These are phyloP conservation scores for Lenwebbia sp. DNA, from an alignment of 345 rosid genomes.

Conservation along the genomic window DNA sequence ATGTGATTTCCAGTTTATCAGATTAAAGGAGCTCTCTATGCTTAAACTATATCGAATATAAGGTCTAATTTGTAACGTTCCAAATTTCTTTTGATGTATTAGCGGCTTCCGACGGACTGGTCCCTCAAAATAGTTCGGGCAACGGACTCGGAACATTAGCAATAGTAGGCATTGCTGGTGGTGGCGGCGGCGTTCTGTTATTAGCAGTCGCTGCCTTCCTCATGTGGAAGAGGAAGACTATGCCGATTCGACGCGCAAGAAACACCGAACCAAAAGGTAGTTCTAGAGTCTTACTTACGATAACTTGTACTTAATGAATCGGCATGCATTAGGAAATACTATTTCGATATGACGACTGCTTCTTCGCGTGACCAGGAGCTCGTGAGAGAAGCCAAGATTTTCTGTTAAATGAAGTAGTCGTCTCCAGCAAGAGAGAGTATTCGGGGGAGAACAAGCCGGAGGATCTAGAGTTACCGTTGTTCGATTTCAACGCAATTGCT, in stretches of 20 bases:
- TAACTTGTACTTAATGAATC: background rate
- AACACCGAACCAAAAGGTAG: conserved; percentile 23
- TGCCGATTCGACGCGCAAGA: conserved; percentile 1
- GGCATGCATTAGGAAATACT: background rate
- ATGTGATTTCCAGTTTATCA: background rate
- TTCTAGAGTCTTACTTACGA: background rate
- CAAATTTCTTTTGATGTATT: background rate
- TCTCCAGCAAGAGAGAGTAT: conserved; percentile 46
- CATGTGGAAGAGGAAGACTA: conserved; percentile 42
- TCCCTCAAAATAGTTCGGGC: background rate
- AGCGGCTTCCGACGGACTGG: conserved; percentile 25
- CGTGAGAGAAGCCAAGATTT: conserved; percentile 61
- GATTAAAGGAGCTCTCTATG: background rate
- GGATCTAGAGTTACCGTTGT: conserved; percentile 43
- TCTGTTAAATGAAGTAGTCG: conserved; percentile 39
- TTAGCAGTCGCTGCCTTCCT: conserved; percentile 15
- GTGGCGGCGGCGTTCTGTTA: conserved; percentile 25
- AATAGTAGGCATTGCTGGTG: conserved; percentile 36
- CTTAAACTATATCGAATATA: background rate
- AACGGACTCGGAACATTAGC: background rate
- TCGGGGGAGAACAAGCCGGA: conserved; percentile 26
- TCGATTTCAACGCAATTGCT: conserved; percentile 33
- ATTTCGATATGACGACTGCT: background rate
- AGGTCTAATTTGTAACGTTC: background rate
- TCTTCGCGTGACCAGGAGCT: conserved; percentile 11